Evolutionary conservation across 805 yeast genomes (phyloP).

Genomic region (Priceomyces haplophilus): DNA sequence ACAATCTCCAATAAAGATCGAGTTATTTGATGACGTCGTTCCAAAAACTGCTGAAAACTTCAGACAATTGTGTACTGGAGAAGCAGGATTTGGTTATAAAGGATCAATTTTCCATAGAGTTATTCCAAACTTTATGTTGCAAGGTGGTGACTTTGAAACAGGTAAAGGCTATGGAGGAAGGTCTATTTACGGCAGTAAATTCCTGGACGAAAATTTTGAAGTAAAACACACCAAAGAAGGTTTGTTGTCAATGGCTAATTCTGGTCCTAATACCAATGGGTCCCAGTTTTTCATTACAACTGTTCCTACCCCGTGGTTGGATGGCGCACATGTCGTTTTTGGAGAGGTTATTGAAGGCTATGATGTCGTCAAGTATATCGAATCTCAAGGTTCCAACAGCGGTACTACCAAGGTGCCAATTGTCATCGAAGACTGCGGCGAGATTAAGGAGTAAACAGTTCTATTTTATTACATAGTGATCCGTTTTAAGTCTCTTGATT

Average conservation of each 20-base stretch:
- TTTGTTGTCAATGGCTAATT: conserved; percentile 93
- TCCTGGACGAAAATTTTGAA: conserved; percentile 73
- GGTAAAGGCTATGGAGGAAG: conserved; percentile 47
- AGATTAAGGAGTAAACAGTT: conserved; percentile 19
- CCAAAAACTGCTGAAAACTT: conserved; percentile 97
- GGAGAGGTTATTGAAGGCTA: conserved; percentile 84
- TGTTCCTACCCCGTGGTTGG: conserved; percentile 83
- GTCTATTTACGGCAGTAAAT: conserved; percentile 63
- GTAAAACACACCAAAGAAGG: conserved; percentile 75
- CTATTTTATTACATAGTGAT: background rate
- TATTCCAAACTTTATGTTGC: conserved; percentile 47
- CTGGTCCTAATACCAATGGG: conserved; percentile 98
- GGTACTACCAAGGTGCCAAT: conserved; percentile 49
- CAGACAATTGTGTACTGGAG: conserved; percentile 79
- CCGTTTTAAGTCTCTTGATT: background rate
- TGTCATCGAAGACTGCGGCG: conserved; percentile 56
- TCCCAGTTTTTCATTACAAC: conserved; percentile 97
- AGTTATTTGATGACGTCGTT: conserved; percentile 80
- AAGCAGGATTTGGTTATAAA: conserved; percentile 45
- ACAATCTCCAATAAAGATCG: conserved; percentile 37
- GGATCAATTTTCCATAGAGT: conserved; percentile 47
- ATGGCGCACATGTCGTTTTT: conserved; percentile 90
- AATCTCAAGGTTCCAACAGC: conserved; percentile 52
- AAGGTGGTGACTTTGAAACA: conserved; percentile 48
- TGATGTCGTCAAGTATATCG: conserved; percentile 78